Conservation (phyloP, 2,329 filamentous ascomycete species). For the Sclerotinia subarctica region DNA sequence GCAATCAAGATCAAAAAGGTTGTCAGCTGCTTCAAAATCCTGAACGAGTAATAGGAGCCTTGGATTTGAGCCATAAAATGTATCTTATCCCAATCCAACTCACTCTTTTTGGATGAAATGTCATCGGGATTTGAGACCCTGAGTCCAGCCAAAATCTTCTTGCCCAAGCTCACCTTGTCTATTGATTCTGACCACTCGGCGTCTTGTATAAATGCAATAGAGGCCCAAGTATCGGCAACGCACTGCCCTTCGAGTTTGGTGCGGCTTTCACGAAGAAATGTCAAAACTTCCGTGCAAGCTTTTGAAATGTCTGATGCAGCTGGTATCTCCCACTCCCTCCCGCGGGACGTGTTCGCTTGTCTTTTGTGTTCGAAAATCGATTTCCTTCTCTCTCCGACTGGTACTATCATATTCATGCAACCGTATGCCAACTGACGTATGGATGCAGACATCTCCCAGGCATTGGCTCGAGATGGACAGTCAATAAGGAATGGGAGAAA, state of each 20-base stretch:
- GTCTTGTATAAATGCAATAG: slow-evolving; percentile 35
- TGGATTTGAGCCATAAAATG: slow-evolving; percentile 38
- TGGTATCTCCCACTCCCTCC: slow-evolving; percentile 34
- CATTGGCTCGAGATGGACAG: slow-evolving; percentile 51
- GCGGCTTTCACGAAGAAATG: slow-evolving; percentile 24
- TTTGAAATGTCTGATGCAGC: slow-evolving; percentile 27
- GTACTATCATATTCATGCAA: slow-evolving; percentile 43
- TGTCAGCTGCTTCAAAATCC: slow-evolving; percentile 37
- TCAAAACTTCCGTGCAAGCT: slow-evolving; percentile 29
- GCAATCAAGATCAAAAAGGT: slow-evolving; percentile 24
- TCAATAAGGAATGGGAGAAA: slow-evolving; percentile 66
- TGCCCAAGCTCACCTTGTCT: slow-evolving; percentile 27
- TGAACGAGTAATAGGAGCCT: slow-evolving; percentile 38
- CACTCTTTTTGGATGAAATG: not conserved
- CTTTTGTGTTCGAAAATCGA: slow-evolving; percentile 36
- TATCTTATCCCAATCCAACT: slow-evolving; percentile 37
- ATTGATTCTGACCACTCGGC: slow-evolving; percentile 32
- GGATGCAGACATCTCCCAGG: slow-evolving; percentile 53
- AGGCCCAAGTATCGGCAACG: slow-evolving; percentile 30
- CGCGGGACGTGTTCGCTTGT: slow-evolving; percentile 31
- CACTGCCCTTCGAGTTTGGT: slow-evolving; percentile 24
- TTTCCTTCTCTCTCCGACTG: slow-evolving; percentile 26
- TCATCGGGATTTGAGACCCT: not conserved
- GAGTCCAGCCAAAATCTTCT: not conserved
- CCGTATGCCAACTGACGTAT: slow-evolving; percentile 56